A percentile compares a stretch with the other conserved stretches of the same genome.
Evolutionary conservation across 208 protist genomes (phyloP).

Genomic region (Acanthamoeba lenticulata): DNA sequence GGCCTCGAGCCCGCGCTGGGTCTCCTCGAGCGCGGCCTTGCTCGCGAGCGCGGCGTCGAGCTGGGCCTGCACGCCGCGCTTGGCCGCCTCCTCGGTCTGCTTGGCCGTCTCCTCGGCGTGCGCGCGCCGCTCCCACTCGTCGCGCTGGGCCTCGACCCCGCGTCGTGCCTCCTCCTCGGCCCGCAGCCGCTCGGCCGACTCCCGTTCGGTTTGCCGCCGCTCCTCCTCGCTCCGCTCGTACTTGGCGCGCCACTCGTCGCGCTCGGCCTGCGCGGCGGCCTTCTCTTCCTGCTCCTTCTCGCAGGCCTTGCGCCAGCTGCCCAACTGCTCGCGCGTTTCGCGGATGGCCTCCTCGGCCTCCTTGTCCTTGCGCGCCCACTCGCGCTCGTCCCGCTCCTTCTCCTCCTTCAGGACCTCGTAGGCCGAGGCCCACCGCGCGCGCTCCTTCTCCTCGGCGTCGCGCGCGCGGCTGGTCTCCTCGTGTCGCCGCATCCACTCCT

Average conservation of each 20-base stretch:
- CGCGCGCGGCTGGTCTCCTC: not conserved
- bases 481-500: slow-evolving; percentile 9
- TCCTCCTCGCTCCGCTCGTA: not conserved
- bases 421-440: not conserved
- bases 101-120: not conserved
- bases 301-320: slow-evolving; percentile 41
- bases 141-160: not conserved
- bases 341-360: not conserved
- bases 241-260: not conserved
- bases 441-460: not conserved
- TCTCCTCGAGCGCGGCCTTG: not conserved
- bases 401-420: slow-evolving; percentile 37
- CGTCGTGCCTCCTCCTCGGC: not conserved
- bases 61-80: not conserved
- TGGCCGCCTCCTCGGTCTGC: not conserved
- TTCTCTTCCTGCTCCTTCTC: slow-evolving; percentile 40
- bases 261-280: not conserved
- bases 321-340: not conserved
- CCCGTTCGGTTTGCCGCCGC: not conserved
- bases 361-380: not conserved
- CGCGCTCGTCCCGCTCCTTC: not conserved
- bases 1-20: not conserved
- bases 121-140: slow-evolving; percentile 24
- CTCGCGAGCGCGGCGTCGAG: not conserved
- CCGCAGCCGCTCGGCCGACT: not conserved